phyloP scores from a whole-genome alignment of 1,284 basidiomycete species.

The Porogramme epimiltina region DNA sequence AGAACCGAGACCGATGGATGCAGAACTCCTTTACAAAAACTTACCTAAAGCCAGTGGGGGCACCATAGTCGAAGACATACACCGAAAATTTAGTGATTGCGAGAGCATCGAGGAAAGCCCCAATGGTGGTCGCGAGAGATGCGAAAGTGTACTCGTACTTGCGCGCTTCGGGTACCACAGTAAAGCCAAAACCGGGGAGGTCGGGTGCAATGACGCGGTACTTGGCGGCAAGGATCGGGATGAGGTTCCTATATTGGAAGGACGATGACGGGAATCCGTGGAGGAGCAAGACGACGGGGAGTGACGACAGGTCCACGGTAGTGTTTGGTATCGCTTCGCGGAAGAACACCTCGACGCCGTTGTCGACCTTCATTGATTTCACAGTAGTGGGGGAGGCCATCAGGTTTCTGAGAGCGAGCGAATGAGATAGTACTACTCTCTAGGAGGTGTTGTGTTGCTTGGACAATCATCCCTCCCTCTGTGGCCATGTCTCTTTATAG shows the following conservation, averaged over 20 bases:
- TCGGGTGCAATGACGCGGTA: conserved; percentile 52
- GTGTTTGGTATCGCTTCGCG: conserved; percentile 37
- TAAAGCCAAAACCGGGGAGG: conserved; percentile 52
- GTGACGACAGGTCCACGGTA: conserved; percentile 3
- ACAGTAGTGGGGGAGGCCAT: conserved; percentile 17
- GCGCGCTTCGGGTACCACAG: conserved; percentile 36
- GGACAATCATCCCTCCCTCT: no score
- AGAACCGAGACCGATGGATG: conserved; percentile 3
- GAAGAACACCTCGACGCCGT: conserved; percentile 43
- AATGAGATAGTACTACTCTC: no score
- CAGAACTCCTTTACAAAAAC: not conserved
- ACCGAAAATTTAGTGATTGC: conserved; percentile 39
- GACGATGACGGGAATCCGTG: conserved; percentile 53
- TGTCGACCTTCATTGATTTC: conserved; percentile 34
- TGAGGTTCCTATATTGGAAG: conserved; percentile 49
- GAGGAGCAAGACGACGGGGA: conserved; percentile 43
- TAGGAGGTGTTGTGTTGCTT: no score
- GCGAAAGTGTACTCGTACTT: conserved; percentile 45
- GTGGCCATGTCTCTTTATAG: no score
- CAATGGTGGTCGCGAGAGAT: conserved; percentile 39
- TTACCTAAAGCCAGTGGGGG: conserved; percentile 40
- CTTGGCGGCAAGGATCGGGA: conserved; percentile 40
- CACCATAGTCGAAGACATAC: conserved; percentile 55
- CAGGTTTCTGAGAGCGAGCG: no score
- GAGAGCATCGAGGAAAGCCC: conserved; percentile 43